Conservation (phyloP, 495 filamentous ascomycete genomes). For the Cercophora scortea region DNA sequence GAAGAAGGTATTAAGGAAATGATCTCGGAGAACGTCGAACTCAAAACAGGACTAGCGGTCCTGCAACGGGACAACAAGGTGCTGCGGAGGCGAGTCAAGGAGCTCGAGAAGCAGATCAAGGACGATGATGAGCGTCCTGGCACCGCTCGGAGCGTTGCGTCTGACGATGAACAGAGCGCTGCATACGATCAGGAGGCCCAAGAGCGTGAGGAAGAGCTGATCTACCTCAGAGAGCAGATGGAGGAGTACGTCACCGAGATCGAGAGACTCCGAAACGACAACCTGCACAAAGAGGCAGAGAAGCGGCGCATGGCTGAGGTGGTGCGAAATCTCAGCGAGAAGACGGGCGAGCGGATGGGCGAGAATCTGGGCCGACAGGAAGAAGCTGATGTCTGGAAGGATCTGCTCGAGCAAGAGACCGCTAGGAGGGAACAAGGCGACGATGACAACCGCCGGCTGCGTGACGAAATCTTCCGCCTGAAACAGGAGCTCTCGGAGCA, state of each 20-base stretch:
- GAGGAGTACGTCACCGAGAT: conserved; percentile 77
- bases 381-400: conserved; percentile 89
- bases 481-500: conserved; percentile 51
- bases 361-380: conserved; percentile 71
- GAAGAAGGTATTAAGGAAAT: conserved; percentile 96
- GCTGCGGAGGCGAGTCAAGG: conserved; percentile 67
- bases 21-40: conserved; percentile 92
- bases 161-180: conserved; percentile 42
- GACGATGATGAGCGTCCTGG: conserved; percentile 58
- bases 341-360: conserved; percentile 44
- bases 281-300: conserved; percentile 65
- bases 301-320: conserved; percentile 76
- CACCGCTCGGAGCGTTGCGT: conserved; percentile 40
- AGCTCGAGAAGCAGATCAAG: conserved; percentile 77
- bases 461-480: conserved; percentile 74
- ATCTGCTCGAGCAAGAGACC: conserved; percentile 90
- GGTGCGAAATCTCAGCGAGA: conserved; percentile 63
- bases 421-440: conserved; percentile 83
- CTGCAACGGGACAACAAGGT: conserved; percentile 82
- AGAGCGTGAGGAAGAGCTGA: conserved; percentile 75
- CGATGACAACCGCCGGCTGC: conserved; percentile 74
- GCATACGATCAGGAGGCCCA: conserved; percentile 51
- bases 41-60: conserved; percentile 81
- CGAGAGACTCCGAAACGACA: conserved; percentile 71
- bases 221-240: conserved; percentile 72